Percentiles rank a stretch among this genome's conserved stretches.
Evolutionary conservation across 139 green algal genomes (phyloP).

Genomic region (Chlamydomonas incerta): DNA sequence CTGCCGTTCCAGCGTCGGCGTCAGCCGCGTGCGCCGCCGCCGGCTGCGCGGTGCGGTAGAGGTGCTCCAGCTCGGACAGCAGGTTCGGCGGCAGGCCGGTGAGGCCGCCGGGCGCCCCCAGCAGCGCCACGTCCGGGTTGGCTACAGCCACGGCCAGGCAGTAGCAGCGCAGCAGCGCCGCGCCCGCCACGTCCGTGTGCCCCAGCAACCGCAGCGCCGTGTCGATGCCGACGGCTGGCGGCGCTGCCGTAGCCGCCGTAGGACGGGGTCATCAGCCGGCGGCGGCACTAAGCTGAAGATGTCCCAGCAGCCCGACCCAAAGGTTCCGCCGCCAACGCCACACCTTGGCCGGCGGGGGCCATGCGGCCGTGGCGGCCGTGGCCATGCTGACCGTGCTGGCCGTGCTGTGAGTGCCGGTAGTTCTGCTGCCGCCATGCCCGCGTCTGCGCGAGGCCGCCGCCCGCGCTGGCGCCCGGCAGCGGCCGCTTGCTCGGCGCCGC

Average conservation of each 20-base stretch:
- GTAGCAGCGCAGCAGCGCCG: conserved; percentile 73
- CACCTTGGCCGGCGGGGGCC: no score
- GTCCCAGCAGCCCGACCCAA: neutral
- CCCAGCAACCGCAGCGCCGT: conserved; percentile 78
- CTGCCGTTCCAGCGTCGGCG: neutral
- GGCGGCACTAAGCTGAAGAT: neutral
- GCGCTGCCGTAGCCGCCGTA: neutral
- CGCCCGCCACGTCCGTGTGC: conserved; percentile 81
- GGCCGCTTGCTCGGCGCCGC: no score
- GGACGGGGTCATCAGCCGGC: neutral
- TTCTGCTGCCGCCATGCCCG: no score
- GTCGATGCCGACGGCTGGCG: neutral
- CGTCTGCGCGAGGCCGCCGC: neutral
- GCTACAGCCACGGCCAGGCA: conserved; percentile 73
- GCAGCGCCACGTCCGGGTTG: conserved; percentile 83
- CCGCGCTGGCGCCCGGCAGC: neutral
- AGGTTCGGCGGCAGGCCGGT: conserved; percentile 67
- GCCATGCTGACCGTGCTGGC: no score
- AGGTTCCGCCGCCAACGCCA: neutral
- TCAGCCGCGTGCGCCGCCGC: neutral
- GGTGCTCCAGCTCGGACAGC: conserved; percentile 71
- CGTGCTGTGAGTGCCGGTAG: no score
- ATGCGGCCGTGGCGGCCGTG: no score
- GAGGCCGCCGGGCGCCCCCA: conserved; percentile 62
- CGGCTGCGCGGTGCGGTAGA: conserved; percentile 34